Percentiles rank a stretch among this genome's conserved stretches.
These are phyloP conservation scores for Dictyostelium purpureum DNA, from an alignment of 78 protist genomes.

Conservation along the genomic window DNA sequence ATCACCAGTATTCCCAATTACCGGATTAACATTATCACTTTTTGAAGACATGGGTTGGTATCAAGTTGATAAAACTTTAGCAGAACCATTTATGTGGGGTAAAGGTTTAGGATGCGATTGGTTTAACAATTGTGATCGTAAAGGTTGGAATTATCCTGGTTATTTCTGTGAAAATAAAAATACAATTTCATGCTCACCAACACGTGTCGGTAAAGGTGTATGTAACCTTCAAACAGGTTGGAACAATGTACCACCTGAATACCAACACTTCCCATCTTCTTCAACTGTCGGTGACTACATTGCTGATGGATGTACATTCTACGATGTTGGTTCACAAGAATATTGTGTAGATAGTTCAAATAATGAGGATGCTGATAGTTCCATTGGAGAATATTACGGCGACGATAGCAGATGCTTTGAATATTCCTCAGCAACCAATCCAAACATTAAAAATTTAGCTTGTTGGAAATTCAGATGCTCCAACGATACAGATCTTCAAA, in stretches of 20 bases:
- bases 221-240: not conserved
- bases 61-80: not conserved
- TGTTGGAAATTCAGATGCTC: constrained; percentile 34
- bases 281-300: constrained; percentile 1
- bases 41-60: constrained; percentile 49
- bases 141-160: constrained; percentile 20
- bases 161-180: not conserved
- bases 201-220: constrained; percentile 18
- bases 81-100: constrained; percentile 50
- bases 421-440: not conserved
- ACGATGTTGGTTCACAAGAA: not conserved
- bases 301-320: constrained; percentile 51
- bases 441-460: not conserved
- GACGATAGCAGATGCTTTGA: constrained; percentile 60
- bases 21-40: constrained; percentile 35
- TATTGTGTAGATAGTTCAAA: constrained; percentile 1
- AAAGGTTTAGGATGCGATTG: constrained; percentile 20
- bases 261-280: constrained; percentile 30
- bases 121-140: not conserved
- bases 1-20: constrained; percentile 26
- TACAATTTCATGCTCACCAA: not conserved
- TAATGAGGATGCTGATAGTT: not conserved
- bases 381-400: not conserved
- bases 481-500: not conserved
- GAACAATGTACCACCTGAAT: not conserved